A percentile compares a stretch with the other conserved stretches of the same genome.
phyloP scores from a whole-genome alignment of 176 grass and related monocot species.

The Carex pumila region DNA sequence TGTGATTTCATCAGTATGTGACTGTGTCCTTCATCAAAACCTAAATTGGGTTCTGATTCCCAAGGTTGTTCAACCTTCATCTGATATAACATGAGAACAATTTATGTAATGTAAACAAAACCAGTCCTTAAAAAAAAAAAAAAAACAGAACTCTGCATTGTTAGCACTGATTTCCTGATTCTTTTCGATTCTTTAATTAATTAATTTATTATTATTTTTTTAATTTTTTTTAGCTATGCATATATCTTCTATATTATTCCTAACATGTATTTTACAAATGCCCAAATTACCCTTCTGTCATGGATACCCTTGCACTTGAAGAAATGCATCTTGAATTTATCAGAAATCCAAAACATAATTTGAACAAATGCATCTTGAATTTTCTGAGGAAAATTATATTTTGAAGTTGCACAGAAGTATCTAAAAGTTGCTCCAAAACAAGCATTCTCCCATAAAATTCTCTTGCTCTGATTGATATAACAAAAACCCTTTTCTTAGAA shows the following conservation, averaged over 20 bases:
- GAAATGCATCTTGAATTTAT: too few relatives aligned
- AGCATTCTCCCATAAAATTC: too few relatives aligned
- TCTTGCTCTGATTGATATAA: too few relatives aligned
- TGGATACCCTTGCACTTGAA: not conserved
- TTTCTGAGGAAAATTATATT: too few relatives aligned
- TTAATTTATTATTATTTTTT: not conserved
- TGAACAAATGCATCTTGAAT: too few relatives aligned
- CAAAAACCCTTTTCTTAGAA: too few relatives aligned
- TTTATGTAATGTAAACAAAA: not conserved
- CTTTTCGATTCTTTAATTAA: not conserved
- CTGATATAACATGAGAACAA: not conserved
- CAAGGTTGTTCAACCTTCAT: slow-evolving; percentile 8
- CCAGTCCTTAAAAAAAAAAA: not conserved
- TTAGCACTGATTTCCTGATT: not conserved
- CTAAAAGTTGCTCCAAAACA: too few relatives aligned
- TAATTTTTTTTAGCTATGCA: not conserved
- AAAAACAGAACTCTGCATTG: not conserved
- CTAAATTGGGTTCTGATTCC: not conserved
- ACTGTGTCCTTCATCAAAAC: not conserved
- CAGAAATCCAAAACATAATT: too few relatives aligned
- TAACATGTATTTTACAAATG: not conserved
- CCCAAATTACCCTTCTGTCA: not conserved
- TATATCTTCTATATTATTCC: not conserved
- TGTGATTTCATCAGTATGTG: not conserved
- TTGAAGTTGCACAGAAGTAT: too few relatives aligned